Percentiles rank a stretch among this genome's conserved stretches.
Evolutionary conservation across 805 yeast species (phyloP).

Genomic region (Candida broadrunensis): DNA sequence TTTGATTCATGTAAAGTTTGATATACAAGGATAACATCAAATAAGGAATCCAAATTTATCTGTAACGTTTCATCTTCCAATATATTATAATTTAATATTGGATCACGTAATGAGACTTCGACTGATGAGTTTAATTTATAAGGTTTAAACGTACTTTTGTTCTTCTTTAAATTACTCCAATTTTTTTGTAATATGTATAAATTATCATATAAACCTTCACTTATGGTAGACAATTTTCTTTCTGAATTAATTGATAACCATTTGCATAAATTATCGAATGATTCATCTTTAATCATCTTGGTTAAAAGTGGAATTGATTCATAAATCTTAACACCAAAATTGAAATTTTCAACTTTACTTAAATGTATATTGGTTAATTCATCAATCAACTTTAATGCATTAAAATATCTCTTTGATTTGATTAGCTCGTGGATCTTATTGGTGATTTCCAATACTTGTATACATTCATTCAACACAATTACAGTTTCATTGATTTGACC

Average conservation of each 20-base stretch:
- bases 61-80: constrained; percentile 37
- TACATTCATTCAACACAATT: constrained; percentile 63
- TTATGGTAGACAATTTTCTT: constrained; percentile 56
- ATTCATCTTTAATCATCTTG: constrained; percentile 69
- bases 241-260: constrained; percentile 64
- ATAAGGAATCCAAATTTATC: constrained; percentile 67
- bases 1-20: constrained; percentile 65
- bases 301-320: constrained; percentile 76
- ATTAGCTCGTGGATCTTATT: constrained; percentile 83
- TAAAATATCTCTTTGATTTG: constrained; percentile 70
- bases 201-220: constrained; percentile 53
- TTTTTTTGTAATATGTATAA: constrained; percentile 53
- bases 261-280: constrained; percentile 60
- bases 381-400: constrained; percentile 80
- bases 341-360: constrained; percentile 68
- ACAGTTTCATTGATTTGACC: constrained; percentile 70
- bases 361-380: constrained; percentile 67
- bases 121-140: constrained; percentile 84
- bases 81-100: constrained; percentile 46
- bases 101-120: constrained; percentile 71
- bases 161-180: constrained; percentile 53
- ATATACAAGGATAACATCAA: constrained; percentile 80
- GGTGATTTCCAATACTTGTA: constrained; percentile 80
- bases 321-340: constrained; percentile 71
- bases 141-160: constrained; percentile 38